Percentiles rank a stretch among this genome's conserved stretches.
Evolutionary conservation across 371 early-diverging fungal species (phyloP).

Genomic region (Actinomortierella ambigua): DNA sequence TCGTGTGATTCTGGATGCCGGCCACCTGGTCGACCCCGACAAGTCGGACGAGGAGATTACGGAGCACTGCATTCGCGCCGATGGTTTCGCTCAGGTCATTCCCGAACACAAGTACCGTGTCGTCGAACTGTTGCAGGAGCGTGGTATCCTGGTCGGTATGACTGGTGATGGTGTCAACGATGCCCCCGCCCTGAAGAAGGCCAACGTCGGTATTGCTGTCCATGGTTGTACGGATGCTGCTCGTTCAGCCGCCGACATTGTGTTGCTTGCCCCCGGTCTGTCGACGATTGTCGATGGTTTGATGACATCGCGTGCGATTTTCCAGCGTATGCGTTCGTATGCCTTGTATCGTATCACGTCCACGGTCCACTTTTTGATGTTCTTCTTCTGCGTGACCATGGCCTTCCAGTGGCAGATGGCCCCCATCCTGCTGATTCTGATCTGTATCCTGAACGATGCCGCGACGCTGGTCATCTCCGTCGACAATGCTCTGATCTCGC

Average conservation of each 20-base stretch:
- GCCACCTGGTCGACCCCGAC: slow-evolving; percentile 78
- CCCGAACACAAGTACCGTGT: slow-evolving; percentile 98
- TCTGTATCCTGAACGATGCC: slow-evolving; percentile 81
- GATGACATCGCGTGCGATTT: slow-evolving; percentile 80
- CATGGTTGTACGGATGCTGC: slow-evolving; percentile 92
- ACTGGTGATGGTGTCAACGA: slow-evolving; percentile 94
- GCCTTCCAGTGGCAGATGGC: slow-evolving; percentile 70
- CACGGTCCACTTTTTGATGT: slow-evolving; percentile 85
- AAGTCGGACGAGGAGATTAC: slow-evolving; percentile 83
- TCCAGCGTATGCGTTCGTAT: slow-evolving; percentile 89
- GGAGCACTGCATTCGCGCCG: slow-evolving; percentile 83
- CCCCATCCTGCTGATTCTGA: slow-evolving; percentile 73
- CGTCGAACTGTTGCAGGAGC: slow-evolving; percentile 80
- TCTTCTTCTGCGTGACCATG: slow-evolving; percentile 83
- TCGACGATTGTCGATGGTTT: slow-evolving; percentile 86
- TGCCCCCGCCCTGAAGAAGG: slow-evolving; percentile 86
- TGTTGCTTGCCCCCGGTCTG: slow-evolving; percentile 82
- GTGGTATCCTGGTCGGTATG: slow-evolving; percentile 81
- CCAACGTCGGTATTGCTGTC: slow-evolving; percentile 76
- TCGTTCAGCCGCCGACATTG: slow-evolving; percentile 89
- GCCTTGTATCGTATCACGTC: slow-evolving; percentile 89
- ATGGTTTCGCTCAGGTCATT: slow-evolving; percentile 95
- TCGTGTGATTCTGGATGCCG: slow-evolving; percentile 77
- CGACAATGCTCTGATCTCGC: slow-evolving; percentile 82
- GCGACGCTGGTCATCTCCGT: slow-evolving; percentile 86